Evolutionary conservation across 2,329 filamentous ascomycete species (phyloP).

Genomic region (Dactylonectria estremocensis): DNA sequence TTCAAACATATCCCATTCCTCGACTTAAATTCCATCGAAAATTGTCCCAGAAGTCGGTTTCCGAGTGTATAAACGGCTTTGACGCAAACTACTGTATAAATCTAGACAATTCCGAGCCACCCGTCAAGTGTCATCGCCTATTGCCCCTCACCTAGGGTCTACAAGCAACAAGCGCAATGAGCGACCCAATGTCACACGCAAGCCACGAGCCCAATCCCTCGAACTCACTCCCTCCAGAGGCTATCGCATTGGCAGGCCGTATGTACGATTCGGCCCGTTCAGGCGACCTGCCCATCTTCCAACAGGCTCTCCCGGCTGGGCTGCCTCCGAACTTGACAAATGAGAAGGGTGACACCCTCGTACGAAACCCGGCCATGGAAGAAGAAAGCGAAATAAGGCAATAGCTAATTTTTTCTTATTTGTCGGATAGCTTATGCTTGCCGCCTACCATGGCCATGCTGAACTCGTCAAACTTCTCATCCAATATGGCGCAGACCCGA

Average conservation of each 20-base stretch:
- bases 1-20: neutral
- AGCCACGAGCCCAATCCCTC: constrained; percentile 4
- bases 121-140: neutral
- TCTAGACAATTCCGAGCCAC: neutral
- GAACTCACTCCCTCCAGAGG: constrained; percentile 70
- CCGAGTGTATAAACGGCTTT: neutral
- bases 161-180: constrained; percentile 30
- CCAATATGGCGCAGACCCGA: constrained; percentile 75
- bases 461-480: constrained; percentile 73
- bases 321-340: constrained; percentile 81
- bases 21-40: too few species aligned
- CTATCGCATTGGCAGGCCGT: constrained; percentile 75
- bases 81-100: too few species aligned
- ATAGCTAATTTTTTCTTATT: constrained; percentile 2
- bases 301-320: constrained; percentile 75
- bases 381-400: neutral
- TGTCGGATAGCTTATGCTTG: constrained; percentile 75
- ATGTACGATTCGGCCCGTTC: constrained; percentile 78
- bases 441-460: constrained; percentile 78
- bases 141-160: neutral
- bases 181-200: constrained; percentile 33
- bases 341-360: constrained; percentile 80
- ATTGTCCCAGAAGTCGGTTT: too few species aligned
- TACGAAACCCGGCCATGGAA: constrained; percentile 51
- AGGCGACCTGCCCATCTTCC: constrained; percentile 71